phyloP scores from a whole-genome alignment of 139 green algal genomes.

The Closterium sp. region DNA sequence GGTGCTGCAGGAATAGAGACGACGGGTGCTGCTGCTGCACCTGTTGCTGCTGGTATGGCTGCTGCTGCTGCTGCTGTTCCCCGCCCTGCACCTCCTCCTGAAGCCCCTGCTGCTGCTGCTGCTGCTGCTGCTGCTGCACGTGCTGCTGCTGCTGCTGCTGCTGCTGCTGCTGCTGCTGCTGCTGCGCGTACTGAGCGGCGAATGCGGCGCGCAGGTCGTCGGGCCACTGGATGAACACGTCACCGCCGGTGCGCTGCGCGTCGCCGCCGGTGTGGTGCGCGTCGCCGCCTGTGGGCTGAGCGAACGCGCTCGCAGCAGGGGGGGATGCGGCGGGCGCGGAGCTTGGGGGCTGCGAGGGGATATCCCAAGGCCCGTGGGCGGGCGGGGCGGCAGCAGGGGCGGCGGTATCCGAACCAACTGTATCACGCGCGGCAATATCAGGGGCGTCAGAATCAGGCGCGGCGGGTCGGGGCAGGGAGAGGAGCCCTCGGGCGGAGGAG shows the following conservation, averaged over 20 bases:
- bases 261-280: no score
- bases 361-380: neutral
- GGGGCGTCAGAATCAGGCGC: neutral
- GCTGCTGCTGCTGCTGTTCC: no score
- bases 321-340: neutral
- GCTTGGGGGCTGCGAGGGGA: no score
- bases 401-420: neutral
- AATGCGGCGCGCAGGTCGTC: neutral
- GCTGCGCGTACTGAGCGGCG: neutral
- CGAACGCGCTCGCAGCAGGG: neutral
- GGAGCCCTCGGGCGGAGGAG: neutral
- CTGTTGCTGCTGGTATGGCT: no score
- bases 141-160: neutral
- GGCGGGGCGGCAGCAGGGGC: neutral
- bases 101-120: no score
- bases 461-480: neutral
- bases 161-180: neutral
- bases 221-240: neutral
- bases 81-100: neutral
- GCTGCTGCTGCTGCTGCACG: no score
- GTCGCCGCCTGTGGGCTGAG: no score
- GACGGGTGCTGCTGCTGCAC: neutral
- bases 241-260: neutral
- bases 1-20: neutral
- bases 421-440: neutral